Percentiles rank a stretch among this genome's conserved stretches.
Conservation (phyloP, 805 yeast genomes). For the Wickerhamiella occidentalis region DNA sequence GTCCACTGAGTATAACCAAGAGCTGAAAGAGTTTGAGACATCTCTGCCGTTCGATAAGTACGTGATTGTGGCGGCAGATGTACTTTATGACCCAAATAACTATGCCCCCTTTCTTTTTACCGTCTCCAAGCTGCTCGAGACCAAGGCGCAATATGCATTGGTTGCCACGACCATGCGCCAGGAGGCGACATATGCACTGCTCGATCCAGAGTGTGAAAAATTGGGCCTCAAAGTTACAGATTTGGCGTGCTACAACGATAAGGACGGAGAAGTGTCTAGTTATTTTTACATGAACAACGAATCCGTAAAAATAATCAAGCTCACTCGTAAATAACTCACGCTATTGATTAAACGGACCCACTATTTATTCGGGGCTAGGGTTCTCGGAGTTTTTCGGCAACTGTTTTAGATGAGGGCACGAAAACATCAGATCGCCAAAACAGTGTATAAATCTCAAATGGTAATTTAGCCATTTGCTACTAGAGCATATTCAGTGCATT, state of each 20-base stretch:
- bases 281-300: conserved; percentile 11
- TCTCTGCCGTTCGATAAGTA: conserved; percentile 24
- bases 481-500: too few relatives aligned
- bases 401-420: too few relatives aligned
- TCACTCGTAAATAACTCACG: neutral
- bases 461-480: too few relatives aligned
- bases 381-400: neutral
- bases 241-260: neutral
- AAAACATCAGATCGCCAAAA: too few relatives aligned
- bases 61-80: conserved; percentile 70
- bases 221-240: neutral
- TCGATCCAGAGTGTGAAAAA: conserved; percentile 1
- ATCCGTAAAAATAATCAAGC: conserved; percentile 8
- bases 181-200: conserved; percentile 32
- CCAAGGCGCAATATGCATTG: conserved; percentile 22
- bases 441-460: too few relatives aligned
- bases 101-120: conserved; percentile 45
- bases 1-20: conserved; percentile 4
- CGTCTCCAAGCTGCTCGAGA: conserved; percentile 25
- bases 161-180: conserved; percentile 74
- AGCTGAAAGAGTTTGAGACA: conserved; percentile 20
- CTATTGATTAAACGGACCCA: neutral
- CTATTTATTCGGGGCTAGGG: neutral
- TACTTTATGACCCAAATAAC: conserved; percentile 62
- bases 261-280: neutral